Conservation (phyloP, 192 early-diverging fungal genomes). For the Phlyctochytrium bullatum region DNA sequence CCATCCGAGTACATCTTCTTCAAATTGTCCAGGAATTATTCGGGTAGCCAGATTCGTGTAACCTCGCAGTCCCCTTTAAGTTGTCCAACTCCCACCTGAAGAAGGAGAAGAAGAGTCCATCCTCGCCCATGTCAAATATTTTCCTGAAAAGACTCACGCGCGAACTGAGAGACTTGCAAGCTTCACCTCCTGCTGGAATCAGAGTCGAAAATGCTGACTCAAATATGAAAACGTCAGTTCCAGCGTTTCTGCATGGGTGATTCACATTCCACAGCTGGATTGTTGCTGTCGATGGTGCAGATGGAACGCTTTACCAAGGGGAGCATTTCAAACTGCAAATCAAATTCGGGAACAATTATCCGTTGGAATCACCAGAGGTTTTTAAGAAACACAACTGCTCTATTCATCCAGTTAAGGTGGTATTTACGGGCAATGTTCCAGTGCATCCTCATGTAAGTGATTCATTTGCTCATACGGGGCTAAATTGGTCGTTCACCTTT, state of each 20-base stretch:
- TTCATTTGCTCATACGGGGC: background rate
- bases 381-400: background rate
- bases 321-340: constrained; percentile 44
- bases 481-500: background rate
- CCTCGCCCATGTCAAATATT: constrained; percentile 37
- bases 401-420: constrained; percentile 24
- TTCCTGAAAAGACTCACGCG: constrained; percentile 50
- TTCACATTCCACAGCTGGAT: constrained; percentile 32
- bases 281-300: constrained; percentile 33
- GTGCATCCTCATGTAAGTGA: constrained; percentile 46
- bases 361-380: constrained; percentile 51
- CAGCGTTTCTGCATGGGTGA: background rate
- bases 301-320: constrained; percentile 41
- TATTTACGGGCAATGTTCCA: constrained; percentile 34
- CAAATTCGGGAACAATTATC: constrained; percentile 46
- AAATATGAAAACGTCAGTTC: constrained; percentile 19
- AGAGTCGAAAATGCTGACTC: constrained; percentile 27
- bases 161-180: constrained; percentile 43
- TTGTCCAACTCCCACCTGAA: too few relatives aligned
- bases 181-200: constrained; percentile 44
- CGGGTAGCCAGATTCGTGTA: too few relatives aligned
- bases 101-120: too few relatives aligned
- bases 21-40: too few relatives aligned
- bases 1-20: too few relatives aligned
- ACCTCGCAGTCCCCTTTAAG: too few relatives aligned